Base-by-base conservation (phyloP, 192 early-diverging fungal species). In the Coemansia sp. region DNA sequence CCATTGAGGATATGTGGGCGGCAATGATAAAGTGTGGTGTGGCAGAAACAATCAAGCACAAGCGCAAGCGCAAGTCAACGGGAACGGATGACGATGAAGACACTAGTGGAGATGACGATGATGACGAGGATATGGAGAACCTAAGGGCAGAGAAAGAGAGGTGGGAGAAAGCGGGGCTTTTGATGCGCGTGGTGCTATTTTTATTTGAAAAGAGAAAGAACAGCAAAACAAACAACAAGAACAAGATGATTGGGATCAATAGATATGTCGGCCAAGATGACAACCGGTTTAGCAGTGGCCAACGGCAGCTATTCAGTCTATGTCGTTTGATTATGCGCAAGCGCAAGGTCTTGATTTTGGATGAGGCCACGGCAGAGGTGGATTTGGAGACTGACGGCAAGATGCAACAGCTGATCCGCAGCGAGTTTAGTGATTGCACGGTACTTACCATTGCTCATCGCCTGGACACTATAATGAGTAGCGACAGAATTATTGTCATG, bases 401-500 rank as follows among this genome's bases (percentile, higher is more conserved):
- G 12, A 66, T 75, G 21, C 73, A 75, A 35, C 36, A 43, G 39
- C 59, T 75, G 13, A 83, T 90, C 42, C 77, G 78, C 5, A n/a
- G n/a, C n/a, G n/a, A n/a, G n/a, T n/a, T n/a, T n/a, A n/a, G n/a
- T n/a, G n/a, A n/a, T n/a, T n/a, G n/a, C n/a, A n/a, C n/a, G n/a
- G n/a, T n/a, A n/a, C n/a, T n/a, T n/a, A n/a, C n/a, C n/a, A n/a
- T n/a, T n/a, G n/a, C n/a, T n/a, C n/a, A n/a, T n/a, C n/a, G n/a
- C n/a, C n/a, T n/a, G n/a, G n/a, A n/a, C n/a, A 75, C 89, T 1
- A 79, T 87, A 0, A 70, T 86, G 41, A 77, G 85, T 64, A 88
- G 85, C 56, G 90, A 92, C 62, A 76, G 84, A 45, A 85, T 93
- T 65, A 59, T 93, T 25, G 91, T 93, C 5, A 76, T 94, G 41